Evolutionary conservation across 2,329 filamentous ascomycete genomes (phyloP), one percentile per base, ranked within the genome.

Genomic region (Orbilia ellipsospora): DNA sequence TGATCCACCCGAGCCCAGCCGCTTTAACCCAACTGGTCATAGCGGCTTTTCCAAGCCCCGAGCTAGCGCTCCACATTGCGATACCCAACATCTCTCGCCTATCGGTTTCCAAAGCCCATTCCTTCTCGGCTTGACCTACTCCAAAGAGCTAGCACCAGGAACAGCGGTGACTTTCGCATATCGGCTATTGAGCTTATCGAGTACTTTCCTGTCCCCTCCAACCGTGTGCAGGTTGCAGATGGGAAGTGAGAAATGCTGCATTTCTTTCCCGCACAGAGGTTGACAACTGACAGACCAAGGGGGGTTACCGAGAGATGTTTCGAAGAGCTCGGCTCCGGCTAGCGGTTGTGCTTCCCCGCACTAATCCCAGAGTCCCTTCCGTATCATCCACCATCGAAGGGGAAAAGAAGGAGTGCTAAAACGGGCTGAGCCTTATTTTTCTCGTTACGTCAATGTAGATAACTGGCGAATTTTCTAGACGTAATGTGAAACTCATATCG

Each of bases 381-480:
- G 50, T 18, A 63, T 51, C 28, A n/a, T 60, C 15, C 56, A 54
- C 50, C n/a, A 48, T 6, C 8, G 13, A 48, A 48, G 31, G 31
- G 8, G 31, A 36, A 36, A 36, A 36, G 31, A 36, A 36, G 31
- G 31, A 36, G 31, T 36, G 31, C 15, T 12, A 45, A 56, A 66
- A 66, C 62, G 51, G 63, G n/a, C 16, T 56, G 23, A 57, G 59
- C 52, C 16, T 64, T 42, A 48, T 63, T 51, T 52, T 57, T 51
- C 57, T 31, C 23, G n/a, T 70, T 62, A 70, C 66, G 51, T 61
- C 48, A 69, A 44, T 28, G 55, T 69, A 70, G 66, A 70, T 70
- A 70, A 63, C 57, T 63, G 57, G 51, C 66, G 66, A 70, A 70
- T 64, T 72, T 72, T 72, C 67, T 65, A 64, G 67, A 72, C 67